A percentile compares a stretch with the other conserved stretches of the same genome.
Evolutionary conservation across 2,329 filamentous ascomycete species (phyloP).

Genomic region (Claviceps arundinis): DNA sequence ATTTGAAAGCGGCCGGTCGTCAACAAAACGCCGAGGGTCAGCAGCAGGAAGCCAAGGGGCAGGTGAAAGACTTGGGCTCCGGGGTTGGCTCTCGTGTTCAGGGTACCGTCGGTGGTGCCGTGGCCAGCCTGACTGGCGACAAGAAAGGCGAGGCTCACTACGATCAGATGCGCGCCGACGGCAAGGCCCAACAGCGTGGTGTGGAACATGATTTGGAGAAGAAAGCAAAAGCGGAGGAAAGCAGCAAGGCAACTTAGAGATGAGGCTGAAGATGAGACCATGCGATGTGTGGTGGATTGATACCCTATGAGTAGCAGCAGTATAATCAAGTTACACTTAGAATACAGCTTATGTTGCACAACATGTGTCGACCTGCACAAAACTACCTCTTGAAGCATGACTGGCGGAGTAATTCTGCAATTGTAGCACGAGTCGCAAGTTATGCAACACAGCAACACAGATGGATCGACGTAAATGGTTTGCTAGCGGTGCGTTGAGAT

Average conservation of each 20-base stretch:
- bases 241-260: slow-evolving; percentile 4
- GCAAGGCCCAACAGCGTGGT: slow-evolving; percentile 73
- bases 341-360: no score
- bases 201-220: slow-evolving; percentile 72
- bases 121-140: slow-evolving; percentile 64
- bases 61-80: slow-evolving; percentile 56
- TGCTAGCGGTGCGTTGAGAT: no score
- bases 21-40: slow-evolving; percentile 72
- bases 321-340: slow-evolving; percentile 3
- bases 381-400: neutral
- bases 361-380: neutral
- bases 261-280: neutral
- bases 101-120: slow-evolving; percentile 57
- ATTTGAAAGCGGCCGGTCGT: slow-evolving; percentile 59
- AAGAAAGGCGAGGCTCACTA: slow-evolving; percentile 49
- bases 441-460: no score
- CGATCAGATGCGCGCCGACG: slow-evolving; percentile 59
- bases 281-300: slow-evolving; percentile 2
- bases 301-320: slow-evolving; percentile 6
- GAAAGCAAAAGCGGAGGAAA: slow-evolving; percentile 39
- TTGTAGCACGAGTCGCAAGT: no score
- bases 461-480: no score
- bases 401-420: no score
- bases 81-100: slow-evolving; percentile 55
- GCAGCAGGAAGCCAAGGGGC: slow-evolving; percentile 69